Percentiles rank a stretch among this genome's conserved stretches.
These are phyloP conservation scores for Dalbergia cultrata DNA, from an alignment of 306 rosid genomes.

Conservation along the genomic window DNA sequence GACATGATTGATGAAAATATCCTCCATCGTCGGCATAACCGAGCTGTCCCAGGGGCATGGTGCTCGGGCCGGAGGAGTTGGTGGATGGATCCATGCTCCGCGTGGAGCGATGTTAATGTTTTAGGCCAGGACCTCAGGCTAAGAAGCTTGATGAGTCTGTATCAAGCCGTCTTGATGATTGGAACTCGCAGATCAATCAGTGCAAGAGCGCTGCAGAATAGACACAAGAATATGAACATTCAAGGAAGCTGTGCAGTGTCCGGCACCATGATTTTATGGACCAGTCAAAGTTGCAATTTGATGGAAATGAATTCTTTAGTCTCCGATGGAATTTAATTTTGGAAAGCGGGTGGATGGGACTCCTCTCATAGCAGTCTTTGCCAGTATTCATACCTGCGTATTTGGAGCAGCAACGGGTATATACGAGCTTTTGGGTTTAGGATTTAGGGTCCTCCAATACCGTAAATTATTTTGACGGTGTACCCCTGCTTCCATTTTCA, in stretches of 20 bases:
- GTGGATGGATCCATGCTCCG: slow-evolving; percentile 86
- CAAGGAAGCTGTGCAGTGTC: slow-evolving; percentile 24
- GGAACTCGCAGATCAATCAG: slow-evolving; percentile 70
- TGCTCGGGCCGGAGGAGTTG: slow-evolving; percentile 77
- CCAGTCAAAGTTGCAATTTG: slow-evolving; percentile 23
- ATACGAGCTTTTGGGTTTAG: slow-evolving; percentile 39
- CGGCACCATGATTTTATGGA: slow-evolving; percentile 29
- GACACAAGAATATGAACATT: slow-evolving; percentile 24
- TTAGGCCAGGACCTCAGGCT: slow-evolving; percentile 73
- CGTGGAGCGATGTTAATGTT: slow-evolving; percentile 73
- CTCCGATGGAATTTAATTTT: slow-evolving; percentile 30
- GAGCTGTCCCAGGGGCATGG: slow-evolving; percentile 75
- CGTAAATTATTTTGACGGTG: slow-evolving; percentile 44
- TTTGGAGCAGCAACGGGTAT: slow-evolving; percentile 30
- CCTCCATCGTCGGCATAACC: slow-evolving; percentile 65
- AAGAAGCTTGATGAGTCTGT: slow-evolving; percentile 75
- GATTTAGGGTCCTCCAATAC: slow-evolving; percentile 45
- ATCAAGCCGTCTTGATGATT: slow-evolving; percentile 70
- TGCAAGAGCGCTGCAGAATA: slow-evolving; percentile 63
- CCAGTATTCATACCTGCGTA: slow-evolving; percentile 26
- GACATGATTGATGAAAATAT: slow-evolving; percentile 70
- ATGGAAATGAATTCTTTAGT: slow-evolving; percentile 49
- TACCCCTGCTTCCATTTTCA: slow-evolving; percentile 44
- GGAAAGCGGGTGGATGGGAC: slow-evolving; percentile 29
- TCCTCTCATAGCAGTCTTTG: slow-evolving; percentile 29